Conservation (phyloP, 768 basidiomycete species). For the Chalciporus chontae region DNA sequence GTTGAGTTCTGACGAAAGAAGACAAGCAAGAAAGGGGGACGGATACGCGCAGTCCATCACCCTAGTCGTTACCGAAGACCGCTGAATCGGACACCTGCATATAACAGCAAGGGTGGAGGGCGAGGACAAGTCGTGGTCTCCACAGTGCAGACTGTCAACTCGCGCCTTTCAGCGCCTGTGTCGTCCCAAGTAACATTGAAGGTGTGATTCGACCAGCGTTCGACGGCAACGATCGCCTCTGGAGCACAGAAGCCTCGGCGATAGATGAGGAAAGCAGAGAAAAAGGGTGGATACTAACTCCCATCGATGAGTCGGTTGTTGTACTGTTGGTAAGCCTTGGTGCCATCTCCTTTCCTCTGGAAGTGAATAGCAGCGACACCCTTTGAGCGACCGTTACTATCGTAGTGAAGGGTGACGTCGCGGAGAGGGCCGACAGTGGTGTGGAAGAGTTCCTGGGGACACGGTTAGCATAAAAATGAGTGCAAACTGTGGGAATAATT, state of each 20-base stretch:
- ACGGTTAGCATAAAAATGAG: conserved; percentile 2
- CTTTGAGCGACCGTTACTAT: conserved; percentile 82
- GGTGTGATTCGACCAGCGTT: conserved; percentile 22
- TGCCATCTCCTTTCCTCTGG: conserved; percentile 81
- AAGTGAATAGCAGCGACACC: conserved; percentile 88
- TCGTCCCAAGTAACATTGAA: conserved; percentile 22
- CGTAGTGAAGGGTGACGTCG: conserved; percentile 83
- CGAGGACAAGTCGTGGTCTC: conserved; percentile 31
- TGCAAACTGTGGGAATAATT: conserved; percentile 20
- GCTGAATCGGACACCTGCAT: conserved; percentile 21
- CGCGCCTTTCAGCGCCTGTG: conserved; percentile 28
- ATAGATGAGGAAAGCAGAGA: conserved; percentile 35
- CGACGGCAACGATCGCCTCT: conserved; percentile 20
- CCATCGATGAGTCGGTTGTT: conserved; percentile 99
- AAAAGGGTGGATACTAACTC: conserved; percentile 87
- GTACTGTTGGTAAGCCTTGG: conserved; percentile 90
- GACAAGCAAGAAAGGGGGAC: conserved; percentile 42
- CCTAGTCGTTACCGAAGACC: conserved; percentile 23
- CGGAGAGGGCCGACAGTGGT: conserved; percentile 85
- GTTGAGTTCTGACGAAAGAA: conserved; percentile 33
- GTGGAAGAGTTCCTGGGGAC: conserved; percentile 81
- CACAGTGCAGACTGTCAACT: conserved; percentile 28
- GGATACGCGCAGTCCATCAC: conserved; percentile 36
- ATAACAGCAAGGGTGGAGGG: conserved; percentile 13
- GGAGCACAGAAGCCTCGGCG: conserved; percentile 15